Conservation (phyloP, 192 early-diverging fungal genomes). For the Neocallimastix lanati region DNA sequence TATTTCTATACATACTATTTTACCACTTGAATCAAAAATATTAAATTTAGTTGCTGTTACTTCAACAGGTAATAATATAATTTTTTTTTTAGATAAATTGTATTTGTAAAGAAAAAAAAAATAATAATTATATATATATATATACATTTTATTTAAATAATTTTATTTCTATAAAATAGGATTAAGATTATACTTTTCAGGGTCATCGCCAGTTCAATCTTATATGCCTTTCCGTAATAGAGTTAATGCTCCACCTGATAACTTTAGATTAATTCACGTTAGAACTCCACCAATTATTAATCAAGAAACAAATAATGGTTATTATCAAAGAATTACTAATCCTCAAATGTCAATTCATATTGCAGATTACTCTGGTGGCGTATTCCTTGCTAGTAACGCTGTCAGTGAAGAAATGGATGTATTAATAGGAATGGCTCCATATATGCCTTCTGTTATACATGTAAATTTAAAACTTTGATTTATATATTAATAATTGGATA, state of each 20-base stretch:
- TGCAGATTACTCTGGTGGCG: slow-evolving; percentile 43
- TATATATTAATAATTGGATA: no score
- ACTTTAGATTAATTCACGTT: slow-evolving; percentile 46
- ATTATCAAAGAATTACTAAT: slow-evolving; percentile 12
- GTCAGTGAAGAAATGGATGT: slow-evolving; percentile 51
- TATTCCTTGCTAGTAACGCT: slow-evolving; percentile 44
- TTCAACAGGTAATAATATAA: slow-evolving; percentile 42
- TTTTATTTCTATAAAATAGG: slow-evolving; percentile 12
- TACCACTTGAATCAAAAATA: slow-evolving; percentile 35
- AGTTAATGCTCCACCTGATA: slow-evolving; percentile 16
- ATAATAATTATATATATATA: no score
- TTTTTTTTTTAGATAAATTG: no score
- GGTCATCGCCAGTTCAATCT: background rate
- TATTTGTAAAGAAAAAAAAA: no score
- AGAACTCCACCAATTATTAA: slow-evolving; percentile 35
- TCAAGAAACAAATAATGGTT: slow-evolving; percentile 11
- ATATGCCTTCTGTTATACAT: slow-evolving; percentile 6
- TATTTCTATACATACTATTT: slow-evolving; percentile 53
- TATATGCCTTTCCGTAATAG: slow-evolving; percentile 2
- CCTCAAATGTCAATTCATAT: slow-evolving; percentile 19
- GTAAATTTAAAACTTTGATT: background rate
- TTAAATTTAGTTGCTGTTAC: slow-evolving; percentile 65
- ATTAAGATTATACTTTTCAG: slow-evolving; percentile 49
- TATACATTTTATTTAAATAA: no score
- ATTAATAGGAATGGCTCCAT: slow-evolving; percentile 36